Base-by-base conservation (phyloP, 768 basidiomycete genomes). In the Pleurotus citrinopileatus region DNA sequence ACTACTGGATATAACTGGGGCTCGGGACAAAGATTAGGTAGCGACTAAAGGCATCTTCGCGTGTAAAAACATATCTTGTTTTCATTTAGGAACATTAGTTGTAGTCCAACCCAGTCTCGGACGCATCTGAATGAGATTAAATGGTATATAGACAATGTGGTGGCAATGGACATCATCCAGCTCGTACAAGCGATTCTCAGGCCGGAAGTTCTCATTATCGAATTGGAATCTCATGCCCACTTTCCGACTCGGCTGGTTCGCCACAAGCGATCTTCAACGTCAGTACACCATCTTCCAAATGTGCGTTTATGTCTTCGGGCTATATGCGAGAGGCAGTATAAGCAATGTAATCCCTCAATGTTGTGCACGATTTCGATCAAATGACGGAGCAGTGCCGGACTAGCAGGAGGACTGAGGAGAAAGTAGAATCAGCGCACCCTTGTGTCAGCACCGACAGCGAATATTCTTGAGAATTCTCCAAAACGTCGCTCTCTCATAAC, bases 281-380 rank as follows among this genome's bases (percentile, higher is more conserved):
- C 40, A 88, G 76, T 46, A 88, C 65, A 29, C 86, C 86, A 62
- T 84, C 79, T 57, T 78, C 75, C 70, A 88, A 75, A 47, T 71
- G 67, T 26, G 78, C 80, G 23, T 71, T 64, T 47, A 87, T 63
- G 59, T 87, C 80, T 61, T 77, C 73, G 60, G 73, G 68, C 85
- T 59, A 56, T 47, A 51, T 45, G 23, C 47, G 59, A 58, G 47
- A 26, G 46, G 25, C 9, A 1, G 32, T n/a, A 34, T 34, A 3
- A 40, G 52, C 15, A 44, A 27, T 22, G n/a, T n/a, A n/a, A n/a
- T n/a, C n/a, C n/a, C 43, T 36, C 2, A 2, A 34, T 34, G 3
- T 34, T 3, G 9, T n/a, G 3, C 10, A 34, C 32, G 3, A 3
- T 10, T 34, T 34, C 32, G 32, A 34, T 34, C 15, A 7, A 34